Conservation (phyloP, 1,139 yeast species). For the Candida dubliniensis region DNA sequence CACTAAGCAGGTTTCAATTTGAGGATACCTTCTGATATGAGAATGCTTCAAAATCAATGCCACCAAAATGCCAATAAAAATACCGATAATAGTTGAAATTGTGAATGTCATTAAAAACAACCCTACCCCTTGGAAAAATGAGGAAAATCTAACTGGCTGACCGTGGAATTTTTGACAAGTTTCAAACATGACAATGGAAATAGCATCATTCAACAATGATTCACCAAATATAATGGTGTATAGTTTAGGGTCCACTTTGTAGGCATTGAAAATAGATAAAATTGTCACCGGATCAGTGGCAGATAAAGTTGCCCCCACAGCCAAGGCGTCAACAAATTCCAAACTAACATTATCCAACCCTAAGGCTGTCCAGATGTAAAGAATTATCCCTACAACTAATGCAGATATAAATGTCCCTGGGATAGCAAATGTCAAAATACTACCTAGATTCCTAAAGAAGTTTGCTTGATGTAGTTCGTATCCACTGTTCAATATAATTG, state of each 20-base stretch:
- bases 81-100: slow-evolving; percentile 88
- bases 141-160: slow-evolving; percentile 67
- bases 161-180: slow-evolving; percentile 97
- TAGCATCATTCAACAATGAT: slow-evolving; percentile 92
- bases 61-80: slow-evolving; percentile 80
- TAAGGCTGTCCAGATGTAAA: slow-evolving; percentile 86
- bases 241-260: slow-evolving; percentile 95
- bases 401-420: slow-evolving; percentile 96
- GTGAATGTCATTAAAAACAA: slow-evolving; percentile 92
- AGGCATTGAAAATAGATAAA: slow-evolving; percentile 92
- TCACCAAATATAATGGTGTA: slow-evolving; percentile 98
- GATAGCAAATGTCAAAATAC: slow-evolving; percentile 91
- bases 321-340: slow-evolving; percentile 93
- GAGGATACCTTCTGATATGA: slow-evolving; percentile 90
- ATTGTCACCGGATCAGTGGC: slow-evolving; percentile 99
- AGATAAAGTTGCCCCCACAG: slow-evolving; percentile 95
- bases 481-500: slow-evolving; percentile 93
- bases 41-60: slow-evolving; percentile 91
- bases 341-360: slow-evolving; percentile 87
- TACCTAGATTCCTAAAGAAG: slow-evolving; percentile 88
- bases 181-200: slow-evolving; percentile 98
- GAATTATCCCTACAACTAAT: slow-evolving; percentile 78
- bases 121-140: slow-evolving; percentile 91
- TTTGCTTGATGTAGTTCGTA: slow-evolving; percentile 95
- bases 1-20: slow-evolving; percentile 92